Conservation (phyloP, 2,329 filamentous ascomycete species). For the Atkinsonella hypoxylon region DNA sequence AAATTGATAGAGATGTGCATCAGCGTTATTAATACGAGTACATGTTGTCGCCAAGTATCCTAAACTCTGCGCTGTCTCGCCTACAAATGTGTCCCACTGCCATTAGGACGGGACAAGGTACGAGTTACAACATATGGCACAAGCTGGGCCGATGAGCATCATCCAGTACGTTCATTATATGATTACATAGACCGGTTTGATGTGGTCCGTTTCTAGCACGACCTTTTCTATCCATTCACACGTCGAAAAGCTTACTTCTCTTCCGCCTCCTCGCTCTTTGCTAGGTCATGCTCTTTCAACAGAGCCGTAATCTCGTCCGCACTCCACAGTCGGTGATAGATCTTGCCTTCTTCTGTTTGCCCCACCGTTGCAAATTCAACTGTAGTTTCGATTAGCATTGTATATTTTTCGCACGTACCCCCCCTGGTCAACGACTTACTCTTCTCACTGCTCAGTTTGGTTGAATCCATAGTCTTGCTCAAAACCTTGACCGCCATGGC, state of each 20-base stretch:
- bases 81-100: too few relatives aligned
- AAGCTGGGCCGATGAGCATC: too few relatives aligned
- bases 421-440: conserved; percentile 50
- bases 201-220: conserved; percentile 6
- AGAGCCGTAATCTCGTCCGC: conserved; percentile 92
- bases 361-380: conserved; percentile 98
- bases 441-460: conserved; percentile 97
- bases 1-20: too few relatives aligned
- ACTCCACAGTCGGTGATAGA: conserved; percentile 96
- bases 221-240: conserved; percentile 6
- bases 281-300: conserved; percentile 89
- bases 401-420: background rate
- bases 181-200: conserved; percentile 9
- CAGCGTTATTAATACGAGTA: too few relatives aligned
- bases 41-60: too few relatives aligned
- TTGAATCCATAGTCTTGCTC: conserved; percentile 99
- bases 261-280: conserved; percentile 68
- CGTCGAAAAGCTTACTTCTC: conserved; percentile 36
- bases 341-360: conserved; percentile 86
- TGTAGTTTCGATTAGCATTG: conserved; percentile 25
- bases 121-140: too few relatives aligned
- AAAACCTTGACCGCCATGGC: conserved; percentile 96
- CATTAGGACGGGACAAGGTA: too few relatives aligned
- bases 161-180: conserved; percentile 2
- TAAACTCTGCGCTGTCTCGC: too few relatives aligned